Conservation (phyloP, 306 rosid genomes). For the Fragaria vesca region DNA sequence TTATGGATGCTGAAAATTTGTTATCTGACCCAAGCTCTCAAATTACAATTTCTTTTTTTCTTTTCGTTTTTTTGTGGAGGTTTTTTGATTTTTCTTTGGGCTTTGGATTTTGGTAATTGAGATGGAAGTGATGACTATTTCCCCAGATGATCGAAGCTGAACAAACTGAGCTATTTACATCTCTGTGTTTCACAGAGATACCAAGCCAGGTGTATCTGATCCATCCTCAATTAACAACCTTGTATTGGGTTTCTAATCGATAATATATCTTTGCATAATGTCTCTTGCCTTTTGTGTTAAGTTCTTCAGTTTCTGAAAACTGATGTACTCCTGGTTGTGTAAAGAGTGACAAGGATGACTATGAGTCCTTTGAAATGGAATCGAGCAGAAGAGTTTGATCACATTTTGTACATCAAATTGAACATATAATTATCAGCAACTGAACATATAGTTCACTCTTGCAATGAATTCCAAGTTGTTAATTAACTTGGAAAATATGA, state of each 20-base stretch:
- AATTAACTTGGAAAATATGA: too few relatives aligned
- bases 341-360: too few relatives aligned
- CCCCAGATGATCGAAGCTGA: slow-evolving; percentile 8
- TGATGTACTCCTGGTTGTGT: too few relatives aligned
- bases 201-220: slow-evolving; percentile 7
- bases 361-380: neutral
- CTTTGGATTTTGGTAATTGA: neutral
- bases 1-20: slow-evolving; percentile 51
- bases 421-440: neutral
- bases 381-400: too few relatives aligned
- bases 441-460: too few relatives aligned
- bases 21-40: slow-evolving; percentile 45
- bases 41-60: neutral
- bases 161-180: neutral
- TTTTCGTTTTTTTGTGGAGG: neutral
- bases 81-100: too few relatives aligned
- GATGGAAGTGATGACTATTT: neutral
- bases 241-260: neutral
- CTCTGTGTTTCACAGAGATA: neutral
- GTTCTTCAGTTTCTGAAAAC: too few relatives aligned
- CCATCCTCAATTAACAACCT: neutral
- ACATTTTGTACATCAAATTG: neutral
- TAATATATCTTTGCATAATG: neutral
- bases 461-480: too few relatives aligned
- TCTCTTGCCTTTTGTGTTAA: neutral